These are phyloP conservation scores for Suhomyces sp. DNA, from an alignment of 805 yeast species.

Conservation along the genomic window DNA sequence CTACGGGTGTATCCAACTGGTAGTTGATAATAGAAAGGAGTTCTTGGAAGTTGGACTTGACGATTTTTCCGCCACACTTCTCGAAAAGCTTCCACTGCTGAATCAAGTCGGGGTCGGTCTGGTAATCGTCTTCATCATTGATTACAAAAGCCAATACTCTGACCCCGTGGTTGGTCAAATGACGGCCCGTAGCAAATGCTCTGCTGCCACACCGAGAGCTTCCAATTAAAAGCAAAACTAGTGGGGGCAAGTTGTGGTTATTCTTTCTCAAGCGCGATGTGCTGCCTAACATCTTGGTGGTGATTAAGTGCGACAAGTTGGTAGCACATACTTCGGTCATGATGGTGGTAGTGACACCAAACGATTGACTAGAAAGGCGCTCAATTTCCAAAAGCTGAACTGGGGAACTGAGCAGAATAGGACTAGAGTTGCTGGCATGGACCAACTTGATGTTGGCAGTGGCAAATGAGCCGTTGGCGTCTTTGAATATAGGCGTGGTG, in stretches of 20 bases:
- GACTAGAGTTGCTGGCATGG: constrained; percentile 19
- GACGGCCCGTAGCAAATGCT: constrained; percentile 77
- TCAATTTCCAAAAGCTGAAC: constrained; percentile 78
- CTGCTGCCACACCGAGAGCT: constrained; percentile 71
- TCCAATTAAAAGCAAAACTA: constrained; percentile 69
- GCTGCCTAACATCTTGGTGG: constrained; percentile 64
- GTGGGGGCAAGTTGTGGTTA: constrained; percentile 80
- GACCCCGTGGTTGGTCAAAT: constrained; percentile 69
- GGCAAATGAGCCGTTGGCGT: constrained; percentile 8
- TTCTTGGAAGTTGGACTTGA: constrained; percentile 31
- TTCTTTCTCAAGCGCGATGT: constrained; percentile 53
- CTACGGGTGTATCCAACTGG: constrained; percentile 69
- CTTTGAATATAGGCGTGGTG: constrained; percentile 14
- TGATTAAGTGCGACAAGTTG: constrained; percentile 57
- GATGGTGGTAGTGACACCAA: constrained; percentile 46
- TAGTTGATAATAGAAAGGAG: constrained; percentile 36
- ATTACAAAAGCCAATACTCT: constrained; percentile 56
- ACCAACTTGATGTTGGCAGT: constrained; percentile 17
- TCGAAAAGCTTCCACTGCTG: constrained; percentile 56
- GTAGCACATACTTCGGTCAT: constrained; percentile 67
- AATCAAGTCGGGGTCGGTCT: constrained; percentile 41
- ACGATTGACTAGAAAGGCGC: constrained; percentile 48
- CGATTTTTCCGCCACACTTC: constrained; percentile 64
- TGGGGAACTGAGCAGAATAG: constrained; percentile 65
- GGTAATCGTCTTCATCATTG: constrained; percentile 24